Base-by-base conservation (phyloP, 2,329 filamentous ascomycete genomes). In the Alternaria sp. region DNA sequence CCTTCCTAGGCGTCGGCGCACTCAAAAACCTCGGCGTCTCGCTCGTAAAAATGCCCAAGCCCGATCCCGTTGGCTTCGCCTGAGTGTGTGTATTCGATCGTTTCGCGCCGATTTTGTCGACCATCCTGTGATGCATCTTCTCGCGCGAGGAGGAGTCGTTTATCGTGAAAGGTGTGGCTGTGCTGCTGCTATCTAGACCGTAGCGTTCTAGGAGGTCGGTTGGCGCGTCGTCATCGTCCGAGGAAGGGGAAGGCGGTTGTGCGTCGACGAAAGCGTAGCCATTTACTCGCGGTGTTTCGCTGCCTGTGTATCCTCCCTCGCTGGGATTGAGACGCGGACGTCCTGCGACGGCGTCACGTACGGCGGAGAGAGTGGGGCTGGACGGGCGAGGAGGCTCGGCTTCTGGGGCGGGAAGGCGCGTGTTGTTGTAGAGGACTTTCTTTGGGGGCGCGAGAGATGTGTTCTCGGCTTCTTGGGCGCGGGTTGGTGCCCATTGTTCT, bases 181-280 rank as follows among this genome's bases (percentile, higher is more conserved):
- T 58, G n/a, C 59, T 65, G 1, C 28, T 44, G 9, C 52, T 62
- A 10, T 66, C 71, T 28, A 73, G 69, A n/a, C 85, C 83, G 28
- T 81, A 79, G 44, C 81, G 80, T n/a, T 86, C 78, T 1, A 84
- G 72, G 1, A 84, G 68, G 44, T 79, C 77, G 36, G 74, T 77
- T 4, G 79, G 79, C 10, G 77, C 78, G 51, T 79, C 76, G 13
- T 76, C 77, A 46, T 79, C 77, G 47, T 80, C 77, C 0, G 87
- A 86, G 45, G 91, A 91, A 60, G 87, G 86, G 44, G 91, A 91
- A 61, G 96, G 93, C 68, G 97, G 93, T 23, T 97, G 92, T 60
- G 96, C 93, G 70, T 97, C 93, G 36, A 99, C 94, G 80, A 97
- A 98, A 0, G 93, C 88, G 78, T 97, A 99, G 1, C 96, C 96